These are phyloP conservation scores for Lipomyces spencermartinsiae DNA, from an alignment of 805 yeast genomes.

Conservation along the genomic window DNA sequence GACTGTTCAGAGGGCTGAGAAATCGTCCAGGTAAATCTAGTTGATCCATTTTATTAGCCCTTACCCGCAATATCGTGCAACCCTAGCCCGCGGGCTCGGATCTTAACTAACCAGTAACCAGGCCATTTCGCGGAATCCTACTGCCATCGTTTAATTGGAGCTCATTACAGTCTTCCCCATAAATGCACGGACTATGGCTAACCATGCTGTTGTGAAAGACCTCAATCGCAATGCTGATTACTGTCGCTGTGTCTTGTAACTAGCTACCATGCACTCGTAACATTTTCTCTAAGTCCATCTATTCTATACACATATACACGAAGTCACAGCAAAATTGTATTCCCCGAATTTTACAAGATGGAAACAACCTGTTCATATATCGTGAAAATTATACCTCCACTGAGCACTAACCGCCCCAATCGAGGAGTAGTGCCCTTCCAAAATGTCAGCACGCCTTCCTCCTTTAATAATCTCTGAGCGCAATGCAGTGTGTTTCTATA, in stretches of 20 bases:
- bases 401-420: conserved; percentile 84
- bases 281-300: background rate
- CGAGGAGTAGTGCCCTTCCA: conserved; percentile 99
- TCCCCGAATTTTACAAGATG: conserved; percentile 11
- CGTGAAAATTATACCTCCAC: conserved; percentile 98
- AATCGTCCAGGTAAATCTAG: too few species aligned
- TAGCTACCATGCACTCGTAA: background rate
- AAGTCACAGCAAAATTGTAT: background rate
- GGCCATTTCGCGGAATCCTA: too few species aligned
- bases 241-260: background rate
- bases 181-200: too few species aligned
- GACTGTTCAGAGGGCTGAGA: too few species aligned
- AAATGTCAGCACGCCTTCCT: conserved; percentile 88
- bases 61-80: too few species aligned
- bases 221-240: too few species aligned
- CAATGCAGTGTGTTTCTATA: conserved; percentile 83
- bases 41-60: too few species aligned
- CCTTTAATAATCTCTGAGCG: conserved; percentile 75
- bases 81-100: too few species aligned
- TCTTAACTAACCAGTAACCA: too few species aligned
- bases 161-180: too few species aligned
- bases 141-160: too few species aligned
- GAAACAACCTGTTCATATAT: conserved; percentile 87
- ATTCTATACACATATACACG: background rate
- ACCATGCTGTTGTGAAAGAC: too few species aligned